These are phyloP conservation scores for Castanospermum australe DNA, from an alignment of 306 rosid genomes.

Conservation along the genomic window DNA sequence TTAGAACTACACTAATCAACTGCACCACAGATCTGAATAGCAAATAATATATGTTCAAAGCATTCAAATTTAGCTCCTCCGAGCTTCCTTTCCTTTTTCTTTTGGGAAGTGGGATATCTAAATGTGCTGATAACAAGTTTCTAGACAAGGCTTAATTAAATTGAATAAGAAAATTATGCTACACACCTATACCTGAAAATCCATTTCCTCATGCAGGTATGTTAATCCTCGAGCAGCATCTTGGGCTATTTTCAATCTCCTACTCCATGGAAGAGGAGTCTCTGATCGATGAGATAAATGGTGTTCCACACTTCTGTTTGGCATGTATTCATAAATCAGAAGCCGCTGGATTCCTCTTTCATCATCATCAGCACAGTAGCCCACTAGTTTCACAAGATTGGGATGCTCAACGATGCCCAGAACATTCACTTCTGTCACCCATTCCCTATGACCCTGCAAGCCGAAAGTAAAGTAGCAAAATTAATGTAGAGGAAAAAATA, in stretches of 20 bases:
- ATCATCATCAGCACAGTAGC: slow-evolving; percentile 95
- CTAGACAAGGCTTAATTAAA: not conserved
- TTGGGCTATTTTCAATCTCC: slow-evolving; percentile 82
- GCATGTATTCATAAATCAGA: slow-evolving; percentile 87
- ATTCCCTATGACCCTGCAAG: slow-evolving; percentile 90
- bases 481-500: not conserved
- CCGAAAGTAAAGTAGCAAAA: slow-evolving; percentile 3
- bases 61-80: slow-evolving; percentile 10
- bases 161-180: not conserved
- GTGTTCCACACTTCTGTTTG: slow-evolving; percentile 80
- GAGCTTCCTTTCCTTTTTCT: not conserved
- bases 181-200: slow-evolving; percentile 77
- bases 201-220: slow-evolving; percentile 89
- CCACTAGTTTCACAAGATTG: slow-evolving; percentile 94
- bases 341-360: slow-evolving; percentile 98
- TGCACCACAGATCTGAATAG: not conserved
- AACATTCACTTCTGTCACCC: slow-evolving; percentile 99
- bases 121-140: not conserved
- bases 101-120: not conserved
- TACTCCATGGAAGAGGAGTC: slow-evolving; percentile 75
- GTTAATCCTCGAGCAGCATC: slow-evolving; percentile 95
- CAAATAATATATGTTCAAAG: not conserved
- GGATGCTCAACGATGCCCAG: slow-evolving; percentile 96
- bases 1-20: slow-evolving; percentile 21
- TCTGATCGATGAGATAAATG: slow-evolving; percentile 70